phyloP scores from a whole-genome alignment of 768 basidiomycete species.

The Tricholoma sp. region DNA sequence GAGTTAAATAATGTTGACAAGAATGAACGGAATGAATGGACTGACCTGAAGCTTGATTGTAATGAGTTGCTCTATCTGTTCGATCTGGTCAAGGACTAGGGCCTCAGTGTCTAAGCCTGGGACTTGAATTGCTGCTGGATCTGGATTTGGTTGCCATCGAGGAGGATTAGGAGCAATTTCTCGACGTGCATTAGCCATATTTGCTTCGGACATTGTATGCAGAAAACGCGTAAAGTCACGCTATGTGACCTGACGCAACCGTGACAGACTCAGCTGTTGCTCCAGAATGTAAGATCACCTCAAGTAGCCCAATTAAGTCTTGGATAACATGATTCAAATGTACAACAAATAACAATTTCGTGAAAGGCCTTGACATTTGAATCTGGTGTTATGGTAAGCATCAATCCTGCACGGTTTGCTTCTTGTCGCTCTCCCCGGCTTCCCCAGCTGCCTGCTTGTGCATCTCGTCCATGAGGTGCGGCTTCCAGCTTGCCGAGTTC shows the following conservation, averaged over 20 bases:
- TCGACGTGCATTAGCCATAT: slow-evolving; percentile 31
- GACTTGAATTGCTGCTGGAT: slow-evolving; percentile 60
- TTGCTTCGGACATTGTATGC: no score
- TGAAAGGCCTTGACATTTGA: no score
- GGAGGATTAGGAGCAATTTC: slow-evolving; percentile 55
- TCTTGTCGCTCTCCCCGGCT: not conserved
- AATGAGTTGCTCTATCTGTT: slow-evolving; percentile 94
- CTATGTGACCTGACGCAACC: not conserved
- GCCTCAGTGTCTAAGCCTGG: slow-evolving; percentile 71
- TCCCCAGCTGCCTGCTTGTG: slow-evolving; percentile 23
- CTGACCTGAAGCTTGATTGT: slow-evolving; percentile 84
- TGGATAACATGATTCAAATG: no score
- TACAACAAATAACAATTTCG: no score
- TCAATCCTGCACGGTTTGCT: not conserved
- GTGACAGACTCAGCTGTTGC: no score
- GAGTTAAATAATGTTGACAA: not conserved
- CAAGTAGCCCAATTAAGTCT: no score
- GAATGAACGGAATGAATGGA: slow-evolving; percentile 1
- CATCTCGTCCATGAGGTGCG: slow-evolving; percentile 39
- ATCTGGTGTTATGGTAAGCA: no score
- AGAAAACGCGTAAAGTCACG: slow-evolving; percentile 10
- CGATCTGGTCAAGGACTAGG: slow-evolving; percentile 75
- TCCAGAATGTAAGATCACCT: no score
- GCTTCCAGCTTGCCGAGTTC: slow-evolving; percentile 56
- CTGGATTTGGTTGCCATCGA: slow-evolving; percentile 60